phyloP scores from a whole-genome alignment of 169 alveolate species.

The Plasmodium knowlesi region DNA sequence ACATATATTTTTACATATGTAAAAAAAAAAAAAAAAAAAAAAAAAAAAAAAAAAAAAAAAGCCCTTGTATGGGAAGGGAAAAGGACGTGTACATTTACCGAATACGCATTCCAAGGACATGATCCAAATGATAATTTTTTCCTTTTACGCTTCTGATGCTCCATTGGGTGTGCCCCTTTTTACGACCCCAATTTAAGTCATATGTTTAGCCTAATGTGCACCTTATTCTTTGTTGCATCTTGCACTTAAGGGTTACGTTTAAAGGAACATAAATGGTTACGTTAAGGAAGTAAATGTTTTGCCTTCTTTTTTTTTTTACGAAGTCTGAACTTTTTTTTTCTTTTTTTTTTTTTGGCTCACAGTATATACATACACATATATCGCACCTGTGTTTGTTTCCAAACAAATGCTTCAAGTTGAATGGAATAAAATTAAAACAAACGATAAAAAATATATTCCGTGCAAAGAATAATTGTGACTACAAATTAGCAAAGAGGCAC shows the following conservation, averaged over 20 bases:
- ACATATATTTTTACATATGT: neutral
- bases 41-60: neutral
- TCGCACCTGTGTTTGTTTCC: neutral
- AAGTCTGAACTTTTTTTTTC: no score
- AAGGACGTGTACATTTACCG: neutral
- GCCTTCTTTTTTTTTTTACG: neutral
- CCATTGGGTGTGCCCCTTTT: neutral
- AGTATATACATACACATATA: neutral
- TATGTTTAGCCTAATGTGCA: neutral
- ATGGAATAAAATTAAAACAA: neutral
- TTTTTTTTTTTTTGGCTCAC: neutral
- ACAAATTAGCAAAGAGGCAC: neutral
- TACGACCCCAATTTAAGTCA: slow-evolving; percentile 4
- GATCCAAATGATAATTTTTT: neutral
- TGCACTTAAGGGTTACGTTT: neutral
- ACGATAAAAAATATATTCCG: neutral
- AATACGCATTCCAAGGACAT: neutral
- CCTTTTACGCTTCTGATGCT: slow-evolving; percentile 2
- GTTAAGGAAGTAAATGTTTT: neutral
- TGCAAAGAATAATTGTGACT: neutral
- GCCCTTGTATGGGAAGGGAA: neutral
- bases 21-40: neutral
- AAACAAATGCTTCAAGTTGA: neutral
- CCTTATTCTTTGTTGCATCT: neutral
- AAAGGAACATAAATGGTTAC: neutral